Conservation (phyloP, 202 grass and related monocot species). For the Dendrocalamus latiflorus region DNA sequence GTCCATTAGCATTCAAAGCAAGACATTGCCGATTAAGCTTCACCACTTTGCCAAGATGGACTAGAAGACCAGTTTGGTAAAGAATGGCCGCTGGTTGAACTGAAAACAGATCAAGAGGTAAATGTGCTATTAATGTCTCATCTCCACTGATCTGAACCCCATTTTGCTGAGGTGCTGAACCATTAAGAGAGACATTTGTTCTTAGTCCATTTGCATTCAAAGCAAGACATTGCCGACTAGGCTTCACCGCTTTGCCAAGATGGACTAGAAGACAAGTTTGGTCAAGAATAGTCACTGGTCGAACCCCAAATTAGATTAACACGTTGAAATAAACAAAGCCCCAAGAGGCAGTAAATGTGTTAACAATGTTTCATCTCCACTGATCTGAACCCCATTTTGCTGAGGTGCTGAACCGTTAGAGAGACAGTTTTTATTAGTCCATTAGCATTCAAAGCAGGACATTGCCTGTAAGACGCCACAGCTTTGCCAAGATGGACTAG, state of each 20-base stretch:
- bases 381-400: conserved; percentile 18
- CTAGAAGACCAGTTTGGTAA: not conserved
- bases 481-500: too few relatives aligned
- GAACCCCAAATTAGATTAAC: too few relatives aligned
- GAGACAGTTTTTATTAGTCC: not conserved
- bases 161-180: too few relatives aligned
- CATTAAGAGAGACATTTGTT: conserved; percentile 14
- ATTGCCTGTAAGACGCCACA: conserved; percentile 30
- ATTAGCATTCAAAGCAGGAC: conserved; percentile 51
- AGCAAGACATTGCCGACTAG: conserved; percentile 28
- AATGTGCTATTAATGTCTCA: too few relatives aligned
- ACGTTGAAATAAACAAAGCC: too few relatives aligned
- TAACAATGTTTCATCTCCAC: conserved; percentile 30
- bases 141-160: too few relatives aligned
- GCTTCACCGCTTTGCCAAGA: conserved; percentile 45
- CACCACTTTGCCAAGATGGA: conserved; percentile 47
- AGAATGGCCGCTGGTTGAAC: not conserved
- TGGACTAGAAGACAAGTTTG: not conserved
- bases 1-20: conserved; percentile 49
- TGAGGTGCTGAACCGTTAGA: conserved; percentile 22
- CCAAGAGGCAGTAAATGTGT: not conserved
- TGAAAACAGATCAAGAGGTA: not conserved
- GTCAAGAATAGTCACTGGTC: not conserved
- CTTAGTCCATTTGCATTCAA: conserved; percentile 43
- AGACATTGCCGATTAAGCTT: conserved; percentile 29